These are phyloP conservation scores for Coemansia aciculifera DNA, from an alignment of 192 early-diverging fungal species.

Conservation along the genomic window DNA sequence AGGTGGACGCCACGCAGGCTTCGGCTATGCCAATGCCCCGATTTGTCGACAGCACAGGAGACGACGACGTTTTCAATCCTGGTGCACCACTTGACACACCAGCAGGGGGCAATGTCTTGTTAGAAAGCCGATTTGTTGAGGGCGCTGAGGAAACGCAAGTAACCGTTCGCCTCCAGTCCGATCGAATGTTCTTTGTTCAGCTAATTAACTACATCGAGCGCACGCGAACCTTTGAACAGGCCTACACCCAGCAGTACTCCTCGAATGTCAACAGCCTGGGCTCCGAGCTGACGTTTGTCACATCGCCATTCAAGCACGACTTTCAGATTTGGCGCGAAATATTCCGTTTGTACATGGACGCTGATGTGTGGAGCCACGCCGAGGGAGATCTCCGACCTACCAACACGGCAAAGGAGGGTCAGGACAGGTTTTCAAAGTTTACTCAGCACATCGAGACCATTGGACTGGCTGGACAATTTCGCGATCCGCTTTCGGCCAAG, in stretches of 20 bases:
- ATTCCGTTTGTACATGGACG: conserved; percentile 67
- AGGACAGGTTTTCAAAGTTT: conserved; percentile 62
- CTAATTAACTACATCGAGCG: conserved; percentile 61
- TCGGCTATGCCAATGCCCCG: neutral
- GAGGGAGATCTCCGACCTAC: conserved; percentile 62
- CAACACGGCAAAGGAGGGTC: conserved; percentile 59
- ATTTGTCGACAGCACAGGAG: neutral
- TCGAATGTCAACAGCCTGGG: conserved; percentile 58
- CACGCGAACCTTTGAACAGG: conserved; percentile 59
- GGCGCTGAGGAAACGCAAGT: conserved; percentile 42
- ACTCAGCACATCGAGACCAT: conserved; percentile 48
- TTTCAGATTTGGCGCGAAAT: conserved; percentile 70
- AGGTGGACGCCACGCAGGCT: neutral
- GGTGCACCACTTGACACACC: neutral
- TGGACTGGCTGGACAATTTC: conserved; percentile 25
- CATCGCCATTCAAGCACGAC: conserved; percentile 75
- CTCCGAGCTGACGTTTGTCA: conserved; percentile 56
- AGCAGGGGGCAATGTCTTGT: conserved; percentile 13
- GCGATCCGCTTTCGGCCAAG: conserved; percentile 42
- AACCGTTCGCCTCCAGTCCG: conserved; percentile 48
- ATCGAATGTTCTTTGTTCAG: conserved; percentile 62
- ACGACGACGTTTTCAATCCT: neutral
- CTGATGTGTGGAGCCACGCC: conserved; percentile 66
- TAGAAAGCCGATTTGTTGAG: conserved; percentile 12
- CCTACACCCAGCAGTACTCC: conserved; percentile 57